A percentile compares a stretch with the other conserved stretches of the same genome.
These are phyloP conservation scores for Acanthamoeba royreba DNA, from an alignment of 208 protist species.

Conservation along the genomic window DNA sequence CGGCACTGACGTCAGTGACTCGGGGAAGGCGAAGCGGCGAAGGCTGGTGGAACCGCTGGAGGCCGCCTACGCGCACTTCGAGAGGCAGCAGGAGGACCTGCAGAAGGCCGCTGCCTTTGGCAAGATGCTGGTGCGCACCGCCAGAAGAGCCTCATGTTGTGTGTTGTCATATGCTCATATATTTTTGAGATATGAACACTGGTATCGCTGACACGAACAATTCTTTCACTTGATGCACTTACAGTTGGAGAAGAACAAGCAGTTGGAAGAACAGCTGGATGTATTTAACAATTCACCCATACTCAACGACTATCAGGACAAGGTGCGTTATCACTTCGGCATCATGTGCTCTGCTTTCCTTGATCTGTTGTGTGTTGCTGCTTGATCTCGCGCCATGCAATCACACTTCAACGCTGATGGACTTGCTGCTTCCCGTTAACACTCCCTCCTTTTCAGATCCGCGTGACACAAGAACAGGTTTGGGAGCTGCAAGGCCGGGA, in stretches of 20 bases:
- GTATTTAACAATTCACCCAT: not conserved
- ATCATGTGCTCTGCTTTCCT: too few relatives aligned
- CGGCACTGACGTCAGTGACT: not conserved
- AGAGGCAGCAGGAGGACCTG: not conserved
- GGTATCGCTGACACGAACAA: not conserved
- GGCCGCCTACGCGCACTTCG: not conserved
- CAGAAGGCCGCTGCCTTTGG: not conserved
- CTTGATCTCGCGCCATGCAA: not conserved
- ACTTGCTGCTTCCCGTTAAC: too few relatives aligned
- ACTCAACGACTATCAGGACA: conserved; percentile 20
- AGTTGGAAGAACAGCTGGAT: not conserved
- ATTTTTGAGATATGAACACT: not conserved
- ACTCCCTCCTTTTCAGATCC: not conserved
- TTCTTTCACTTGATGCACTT: not conserved
- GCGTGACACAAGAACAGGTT: not conserved
- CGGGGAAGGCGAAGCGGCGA: not conserved
- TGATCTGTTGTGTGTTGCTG: too few relatives aligned
- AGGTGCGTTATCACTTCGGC: not conserved
- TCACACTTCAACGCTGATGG: too few relatives aligned
- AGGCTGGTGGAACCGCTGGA: not conserved
- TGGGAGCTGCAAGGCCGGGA: not conserved
- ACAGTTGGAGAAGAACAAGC: conserved; percentile 19
- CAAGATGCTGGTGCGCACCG: not conserved
- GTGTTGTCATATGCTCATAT: not conserved
- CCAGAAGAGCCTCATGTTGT: not conserved